phyloP scores from a whole-genome alignment of 1,284 basidiomycete species.

The Sanghuangporus baumii region DNA sequence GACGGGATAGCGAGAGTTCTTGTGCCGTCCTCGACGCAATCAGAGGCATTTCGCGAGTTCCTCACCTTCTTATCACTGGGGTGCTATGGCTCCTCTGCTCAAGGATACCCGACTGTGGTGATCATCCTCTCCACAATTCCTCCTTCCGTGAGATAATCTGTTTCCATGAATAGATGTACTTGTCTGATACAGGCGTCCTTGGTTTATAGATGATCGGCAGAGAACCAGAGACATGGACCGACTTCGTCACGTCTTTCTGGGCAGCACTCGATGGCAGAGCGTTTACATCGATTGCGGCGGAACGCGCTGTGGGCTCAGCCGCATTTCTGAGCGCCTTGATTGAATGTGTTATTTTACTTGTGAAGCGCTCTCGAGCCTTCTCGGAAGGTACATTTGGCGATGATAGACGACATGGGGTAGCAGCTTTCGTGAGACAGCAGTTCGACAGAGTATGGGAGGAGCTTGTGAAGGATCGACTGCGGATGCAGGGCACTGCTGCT shows the following conservation, averaged over 20 bases:
- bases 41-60: conserved; percentile 64
- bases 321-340: conserved; percentile 66
- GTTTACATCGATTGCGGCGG: conserved; percentile 39
- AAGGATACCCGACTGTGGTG: conserved; percentile 75
- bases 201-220: conserved; percentile 14
- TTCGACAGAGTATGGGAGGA: conserved; percentile 46
- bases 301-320: conserved; percentile 42
- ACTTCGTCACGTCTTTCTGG: conserved; percentile 75
- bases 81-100: conserved; percentile 68
- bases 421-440: conserved; percentile 39
- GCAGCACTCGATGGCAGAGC: conserved; percentile 64
- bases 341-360: conserved; percentile 63
- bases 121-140: conserved; percentile 79
- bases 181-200: neutral
- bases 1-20: conserved; percentile 25
- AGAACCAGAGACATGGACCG: conserved; percentile 27
- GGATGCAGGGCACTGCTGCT: conserved; percentile 40
- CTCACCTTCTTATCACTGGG: conserved; percentile 68
- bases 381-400: conserved; percentile 18
- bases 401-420: conserved; percentile 12
- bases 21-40: conserved; percentile 22
- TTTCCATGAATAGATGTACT: neutral
- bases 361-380: conserved; percentile 33
- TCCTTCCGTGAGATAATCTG: conserved; percentile 37
- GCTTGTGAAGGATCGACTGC: conserved; percentile 36